These are phyloP conservation scores for Isatis lusitanica DNA, from an alignment of 441 rosid genomes.

Conservation along the genomic window DNA sequence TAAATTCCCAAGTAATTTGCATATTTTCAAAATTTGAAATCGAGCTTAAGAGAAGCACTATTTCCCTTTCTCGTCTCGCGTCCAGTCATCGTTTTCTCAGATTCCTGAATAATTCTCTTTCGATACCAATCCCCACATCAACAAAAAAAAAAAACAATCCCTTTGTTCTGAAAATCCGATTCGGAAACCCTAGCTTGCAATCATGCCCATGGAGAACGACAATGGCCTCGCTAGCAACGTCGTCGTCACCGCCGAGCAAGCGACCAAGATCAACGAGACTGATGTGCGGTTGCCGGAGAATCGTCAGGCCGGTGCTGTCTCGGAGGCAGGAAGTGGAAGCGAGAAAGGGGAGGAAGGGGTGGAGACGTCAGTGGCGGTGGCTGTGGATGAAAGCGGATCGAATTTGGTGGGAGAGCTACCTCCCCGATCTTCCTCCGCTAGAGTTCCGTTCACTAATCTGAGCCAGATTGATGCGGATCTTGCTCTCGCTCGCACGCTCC, in stretches of 20 bases:
- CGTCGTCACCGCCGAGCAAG: conserved; percentile 37
- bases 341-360: conserved; percentile 29
- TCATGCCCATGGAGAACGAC: conserved; percentile 41
- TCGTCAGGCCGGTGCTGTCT: conserved; percentile 16
- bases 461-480: conserved; percentile 93
- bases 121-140: conserved; percentile 20
- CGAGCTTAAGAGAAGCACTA: conserved; percentile 30
- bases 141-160: background rate
- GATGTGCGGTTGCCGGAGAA: conserved; percentile 24
- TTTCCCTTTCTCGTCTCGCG: conserved; percentile 21
- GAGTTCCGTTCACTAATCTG: conserved; percentile 80
- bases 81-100: conserved; percentile 35
- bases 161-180: conserved; percentile 8
- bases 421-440: conserved; percentile 40
- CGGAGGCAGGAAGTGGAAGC: conserved; percentile 27
- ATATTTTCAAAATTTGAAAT: conserved; percentile 33
- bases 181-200: conserved; percentile 24
- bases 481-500: conserved; percentile 92
- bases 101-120: conserved; percentile 37
- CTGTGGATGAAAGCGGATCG: conserved; percentile 35
- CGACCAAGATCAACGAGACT: conserved; percentile 33
- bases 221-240: conserved; percentile 29
- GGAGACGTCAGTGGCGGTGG: conserved; percentile 36
- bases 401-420: conserved; percentile 34
- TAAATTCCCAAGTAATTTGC: background rate